Conservation (phyloP, 192 early-diverging fungal species). For the Backusella psychrophila region DNA sequence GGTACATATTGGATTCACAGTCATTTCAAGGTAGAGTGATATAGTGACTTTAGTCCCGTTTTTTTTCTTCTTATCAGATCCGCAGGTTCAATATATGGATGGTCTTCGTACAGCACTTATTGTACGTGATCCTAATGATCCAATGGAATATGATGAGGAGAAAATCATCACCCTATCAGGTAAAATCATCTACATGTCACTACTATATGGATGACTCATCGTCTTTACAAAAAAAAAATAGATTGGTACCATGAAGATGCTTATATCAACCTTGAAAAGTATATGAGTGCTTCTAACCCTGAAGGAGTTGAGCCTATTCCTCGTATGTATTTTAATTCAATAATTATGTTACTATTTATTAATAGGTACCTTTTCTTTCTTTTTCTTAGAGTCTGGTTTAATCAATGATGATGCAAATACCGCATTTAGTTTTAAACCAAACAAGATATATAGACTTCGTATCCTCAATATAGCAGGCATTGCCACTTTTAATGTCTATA, state of each 20-base stretch:
- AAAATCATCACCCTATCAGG: slow-evolving; percentile 62
- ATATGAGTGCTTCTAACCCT: slow-evolving; percentile 65
- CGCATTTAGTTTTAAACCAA: slow-evolving; percentile 61
- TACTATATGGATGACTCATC: not conserved
- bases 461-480: slow-evolving; percentile 81
- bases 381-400: slow-evolving; percentile 56
- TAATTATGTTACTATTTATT: no score
- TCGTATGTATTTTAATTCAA: not conserved
- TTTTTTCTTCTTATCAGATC: not conserved
- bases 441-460: slow-evolving; percentile 83
- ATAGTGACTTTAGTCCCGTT: not conserved
- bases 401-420: slow-evolving; percentile 56
- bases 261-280: slow-evolving; percentile 46
- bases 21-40: slow-evolving; percentile 48
- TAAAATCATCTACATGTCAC: not conserved
- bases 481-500: slow-evolving; percentile 72
- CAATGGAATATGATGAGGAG: slow-evolving; percentile 71
- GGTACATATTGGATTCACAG: slow-evolving; percentile 89
- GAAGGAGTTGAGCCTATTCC: slow-evolving; percentile 75
- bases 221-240: not conserved
- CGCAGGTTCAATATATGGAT: slow-evolving; percentile 71
- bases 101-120: slow-evolving; percentile 74
- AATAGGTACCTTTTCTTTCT: not conserved
- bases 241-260: slow-evolving; percentile 77
- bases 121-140: slow-evolving; percentile 58